Conservation (phyloP, 2,329 filamentous ascomycete genomes). For the Didymellaceae sp. region DNA sequence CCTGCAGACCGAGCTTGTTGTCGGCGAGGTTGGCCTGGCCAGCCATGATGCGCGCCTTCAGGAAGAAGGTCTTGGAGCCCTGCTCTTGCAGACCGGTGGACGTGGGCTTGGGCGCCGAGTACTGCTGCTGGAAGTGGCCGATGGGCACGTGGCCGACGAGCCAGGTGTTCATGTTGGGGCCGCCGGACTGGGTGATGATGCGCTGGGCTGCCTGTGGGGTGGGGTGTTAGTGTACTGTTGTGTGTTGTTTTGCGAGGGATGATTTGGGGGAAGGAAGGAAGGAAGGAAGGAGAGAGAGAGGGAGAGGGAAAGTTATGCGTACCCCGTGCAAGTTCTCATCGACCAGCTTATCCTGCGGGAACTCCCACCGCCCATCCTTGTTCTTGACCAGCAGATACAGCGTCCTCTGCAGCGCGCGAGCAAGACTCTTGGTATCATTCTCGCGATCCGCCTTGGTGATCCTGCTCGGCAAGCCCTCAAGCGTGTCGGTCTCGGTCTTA, state of each 20-base stretch:
- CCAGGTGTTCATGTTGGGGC: conserved; percentile 99
- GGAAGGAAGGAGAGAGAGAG: too few relatives aligned
- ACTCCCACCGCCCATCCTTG: conserved; percentile 76
- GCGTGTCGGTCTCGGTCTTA: conserved; percentile 63
- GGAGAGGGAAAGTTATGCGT: too few relatives aligned
- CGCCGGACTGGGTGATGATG: conserved; percentile 76
- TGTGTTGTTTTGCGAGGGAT: neutral
- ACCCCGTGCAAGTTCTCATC: conserved; percentile 85
- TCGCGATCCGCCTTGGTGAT: conserved; percentile 78
- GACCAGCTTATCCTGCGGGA: conserved; percentile 75
- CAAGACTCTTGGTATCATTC: conserved; percentile 77
- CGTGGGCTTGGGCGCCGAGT: conserved; percentile 47
- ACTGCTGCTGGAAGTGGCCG: conserved; percentile 73
- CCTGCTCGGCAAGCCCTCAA: conserved; percentile 74
- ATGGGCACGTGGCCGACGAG: conserved; percentile 89
- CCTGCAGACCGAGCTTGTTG: conserved; percentile 74
- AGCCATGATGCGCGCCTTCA: conserved; percentile 95
- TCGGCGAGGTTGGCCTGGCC: conserved; percentile 83
- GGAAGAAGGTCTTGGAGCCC: conserved; percentile 89
- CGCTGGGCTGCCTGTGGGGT: conserved; percentile 75
- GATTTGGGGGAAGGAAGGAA: neutral
- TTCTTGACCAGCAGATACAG: conserved; percentile 86
- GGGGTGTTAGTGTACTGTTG: conserved; percentile 9
- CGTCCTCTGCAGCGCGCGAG: conserved; percentile 79
- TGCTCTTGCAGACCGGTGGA: conserved; percentile 50